Base-by-base conservation (phyloP, 1,284 basidiomycete genomes). In the Meripilus lineatus region DNA sequence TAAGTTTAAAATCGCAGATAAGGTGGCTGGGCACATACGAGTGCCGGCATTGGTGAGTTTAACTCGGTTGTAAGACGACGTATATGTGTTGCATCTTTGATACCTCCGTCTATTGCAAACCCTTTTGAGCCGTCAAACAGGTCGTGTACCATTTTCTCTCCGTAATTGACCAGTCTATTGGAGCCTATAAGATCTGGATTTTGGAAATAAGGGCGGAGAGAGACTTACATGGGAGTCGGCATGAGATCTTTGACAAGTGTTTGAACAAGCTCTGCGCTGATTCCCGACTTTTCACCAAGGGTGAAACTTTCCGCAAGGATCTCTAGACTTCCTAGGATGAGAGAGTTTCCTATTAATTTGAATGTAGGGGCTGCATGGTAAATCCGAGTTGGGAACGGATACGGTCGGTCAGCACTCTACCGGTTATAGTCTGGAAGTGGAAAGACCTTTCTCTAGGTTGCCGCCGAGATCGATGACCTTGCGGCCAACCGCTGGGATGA, bases 81-180 rank as follows among this genome's bases (percentile, higher is more conserved):
- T 45, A 86, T 77, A 56, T 86, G 84, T 68, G 72, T 61, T 1
- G 81, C 79, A 58, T 94, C 91, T 56, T 91, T 91, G 56, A 94
- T 80, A n/a, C 91, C 93, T 14, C 89, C 89, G 30, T 85, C 82
- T 43, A 94, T 78, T n/a, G 83, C 72, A 62, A 95, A 94, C n/a
- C 91, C 93, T 32, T 72, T 71, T 7, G 75, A 71, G 15, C 82
- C 87, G 49, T 91, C 82, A 58, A 93, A 94, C 28, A 77, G 69
- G 65, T 90, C 79, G 42, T 77, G 64, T 2, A 78, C 61, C 69
- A 91, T 87, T 57, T 81, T 82, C 32, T 78, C 71, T 22, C 77
- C 77, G 55, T 86, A 87, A n/a, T 71, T 65, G 40, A 81, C 51
- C 38, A 78, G 63, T 32, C 78, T 79, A 47, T n/a, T 18, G 11